phyloP scores from a whole-genome alignment of 164 flowering plant genomes.

The Chloranthus sessilifolius region DNA sequence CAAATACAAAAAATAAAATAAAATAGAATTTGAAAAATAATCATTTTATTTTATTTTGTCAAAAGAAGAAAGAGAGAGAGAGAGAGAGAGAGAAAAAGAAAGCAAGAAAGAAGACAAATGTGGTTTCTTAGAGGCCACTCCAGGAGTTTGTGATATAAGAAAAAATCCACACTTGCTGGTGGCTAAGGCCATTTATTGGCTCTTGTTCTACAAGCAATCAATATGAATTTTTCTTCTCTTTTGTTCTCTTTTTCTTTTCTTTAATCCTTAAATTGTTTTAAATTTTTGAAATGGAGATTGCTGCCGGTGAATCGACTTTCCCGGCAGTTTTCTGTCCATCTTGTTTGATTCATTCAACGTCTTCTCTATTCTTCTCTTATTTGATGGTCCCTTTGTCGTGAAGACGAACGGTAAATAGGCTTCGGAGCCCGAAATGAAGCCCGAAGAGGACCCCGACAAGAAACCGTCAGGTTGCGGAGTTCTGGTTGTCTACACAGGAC shows the following conservation, averaged over 20 bases:
- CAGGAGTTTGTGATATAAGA: conserved; percentile 21
- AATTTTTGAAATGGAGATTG: background rate
- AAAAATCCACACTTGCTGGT: conserved; percentile 13
- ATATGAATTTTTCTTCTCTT: background rate
- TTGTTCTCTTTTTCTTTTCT: background rate
- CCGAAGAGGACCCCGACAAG: conserved; percentile 35
- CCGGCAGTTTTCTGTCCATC: conserved; percentile 14
- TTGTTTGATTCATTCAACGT: too few relatives aligned
- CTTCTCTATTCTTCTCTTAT: too few relatives aligned
- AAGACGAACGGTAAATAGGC: too few relatives aligned
- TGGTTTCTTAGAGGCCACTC: conserved; percentile 26
- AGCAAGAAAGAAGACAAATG: background rate
- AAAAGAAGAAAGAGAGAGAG: background rate
- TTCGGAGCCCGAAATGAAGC: conserved; percentile 1
- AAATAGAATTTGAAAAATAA: background rate
- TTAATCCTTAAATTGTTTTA: background rate
- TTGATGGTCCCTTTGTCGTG: too few relatives aligned
- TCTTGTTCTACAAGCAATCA: conserved; percentile 23
- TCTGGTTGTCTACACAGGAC: conserved; percentile 30
- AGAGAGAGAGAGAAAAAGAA: background rate
- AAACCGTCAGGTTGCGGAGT: conserved; percentile 54
- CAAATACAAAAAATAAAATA: background rate
- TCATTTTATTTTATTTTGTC: background rate
- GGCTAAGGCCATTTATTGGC: conserved; percentile 2
- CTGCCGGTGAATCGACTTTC: conserved; percentile 4